Percentiles rank a stretch among this genome's conserved stretches.
Conservation (phyloP, 768 basidiomycete genomes). For the Macrolepiota dolichaula region DNA sequence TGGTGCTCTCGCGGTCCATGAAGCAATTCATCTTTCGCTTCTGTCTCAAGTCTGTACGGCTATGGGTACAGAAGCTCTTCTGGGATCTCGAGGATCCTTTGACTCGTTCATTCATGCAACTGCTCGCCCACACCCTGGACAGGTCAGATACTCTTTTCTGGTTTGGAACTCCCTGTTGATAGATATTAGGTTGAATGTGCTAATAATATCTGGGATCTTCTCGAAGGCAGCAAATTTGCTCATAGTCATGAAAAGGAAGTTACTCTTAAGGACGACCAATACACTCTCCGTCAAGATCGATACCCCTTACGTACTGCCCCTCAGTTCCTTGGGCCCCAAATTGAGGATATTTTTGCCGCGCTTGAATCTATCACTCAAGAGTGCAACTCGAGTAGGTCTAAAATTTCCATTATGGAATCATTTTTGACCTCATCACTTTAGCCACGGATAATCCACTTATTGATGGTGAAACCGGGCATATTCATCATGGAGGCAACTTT, state of each 20-base stretch:
- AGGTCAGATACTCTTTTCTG: slow-evolving; percentile 31
- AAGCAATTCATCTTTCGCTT: slow-evolving; percentile 59
- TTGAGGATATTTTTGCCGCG: slow-evolving; percentile 70
- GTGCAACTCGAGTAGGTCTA: slow-evolving; percentile 72
- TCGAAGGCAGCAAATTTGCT: slow-evolving; percentile 61
- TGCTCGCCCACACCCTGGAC: slow-evolving; percentile 79
- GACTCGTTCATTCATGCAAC: slow-evolving; percentile 70
- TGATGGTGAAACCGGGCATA: slow-evolving; percentile 58
- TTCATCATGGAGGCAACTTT: slow-evolving; percentile 86
- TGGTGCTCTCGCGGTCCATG: slow-evolving; percentile 67
- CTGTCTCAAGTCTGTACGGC: slow-evolving; percentile 73
- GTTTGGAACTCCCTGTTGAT: neutral
- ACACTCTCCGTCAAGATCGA: slow-evolving; percentile 72
- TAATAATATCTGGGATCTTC: slow-evolving; percentile 54
- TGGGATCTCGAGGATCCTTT: slow-evolving; percentile 62
- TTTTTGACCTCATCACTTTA: slow-evolving; percentile 22
- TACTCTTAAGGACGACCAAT: slow-evolving; percentile 60
- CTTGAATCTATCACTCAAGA: slow-evolving; percentile 60
- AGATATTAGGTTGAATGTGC: slow-evolving; percentile 57
- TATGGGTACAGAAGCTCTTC: slow-evolving; percentile 75
- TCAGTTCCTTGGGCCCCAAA: slow-evolving; percentile 78
- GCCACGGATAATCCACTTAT: slow-evolving; percentile 84
- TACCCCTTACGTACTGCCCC: slow-evolving; percentile 67
- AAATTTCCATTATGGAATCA: neutral
- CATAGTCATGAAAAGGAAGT: slow-evolving; percentile 61